A percentile compares a stretch with the other conserved stretches of the same genome.
Evolutionary conservation across 2,329 filamentous ascomycete species (phyloP).

Genomic region (Hypomyces rosellus): DNA sequence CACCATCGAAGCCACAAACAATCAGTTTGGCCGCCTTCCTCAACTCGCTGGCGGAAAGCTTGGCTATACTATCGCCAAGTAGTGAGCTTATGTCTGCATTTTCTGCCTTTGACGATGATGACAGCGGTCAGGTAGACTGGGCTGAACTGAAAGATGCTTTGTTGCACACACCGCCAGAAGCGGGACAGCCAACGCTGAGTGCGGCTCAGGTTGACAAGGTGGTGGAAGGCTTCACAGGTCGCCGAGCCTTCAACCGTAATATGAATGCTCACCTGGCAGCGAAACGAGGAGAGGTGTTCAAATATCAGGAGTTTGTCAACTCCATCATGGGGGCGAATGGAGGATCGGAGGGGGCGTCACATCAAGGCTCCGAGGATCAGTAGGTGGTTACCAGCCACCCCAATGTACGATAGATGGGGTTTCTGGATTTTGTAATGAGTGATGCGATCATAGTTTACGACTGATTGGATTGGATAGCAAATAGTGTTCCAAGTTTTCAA

Average conservation of each 20-base stretch:
- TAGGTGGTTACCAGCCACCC: neutral
- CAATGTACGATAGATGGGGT: neutral
- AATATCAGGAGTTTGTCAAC: conserved; percentile 86
- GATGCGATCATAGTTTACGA: conserved; percentile 2
- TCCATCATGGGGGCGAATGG: conserved; percentile 54
- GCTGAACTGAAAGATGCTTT: conserved; percentile 76
- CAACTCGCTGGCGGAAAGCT: conserved; percentile 67
- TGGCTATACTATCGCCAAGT: conserved; percentile 68
- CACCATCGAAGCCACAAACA: conserved; percentile 61
- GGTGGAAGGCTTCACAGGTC: conserved; percentile 78
- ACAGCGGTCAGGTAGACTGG: conserved; percentile 87
- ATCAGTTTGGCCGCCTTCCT: conserved; percentile 83
- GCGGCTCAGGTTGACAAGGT: conserved; percentile 77
- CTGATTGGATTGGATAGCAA: no score
- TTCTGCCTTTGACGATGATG: conserved; percentile 91
- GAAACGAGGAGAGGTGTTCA: conserved; percentile 81
- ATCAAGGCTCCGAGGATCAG: conserved; percentile 22
- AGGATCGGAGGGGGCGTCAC: conserved; percentile 21
- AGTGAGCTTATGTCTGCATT: conserved; percentile 84
- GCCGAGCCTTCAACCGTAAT: conserved; percentile 71
- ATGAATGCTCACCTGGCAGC: conserved; percentile 44
- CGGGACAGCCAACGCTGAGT: conserved; percentile 58
- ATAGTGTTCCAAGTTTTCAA: no score
- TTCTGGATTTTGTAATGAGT: conserved; percentile 4
- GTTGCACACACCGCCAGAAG: conserved; percentile 72